Conservation (phyloP, 1,284 basidiomycete genomes). For the Cutaneotrichosporon spelunceum region DNA sequence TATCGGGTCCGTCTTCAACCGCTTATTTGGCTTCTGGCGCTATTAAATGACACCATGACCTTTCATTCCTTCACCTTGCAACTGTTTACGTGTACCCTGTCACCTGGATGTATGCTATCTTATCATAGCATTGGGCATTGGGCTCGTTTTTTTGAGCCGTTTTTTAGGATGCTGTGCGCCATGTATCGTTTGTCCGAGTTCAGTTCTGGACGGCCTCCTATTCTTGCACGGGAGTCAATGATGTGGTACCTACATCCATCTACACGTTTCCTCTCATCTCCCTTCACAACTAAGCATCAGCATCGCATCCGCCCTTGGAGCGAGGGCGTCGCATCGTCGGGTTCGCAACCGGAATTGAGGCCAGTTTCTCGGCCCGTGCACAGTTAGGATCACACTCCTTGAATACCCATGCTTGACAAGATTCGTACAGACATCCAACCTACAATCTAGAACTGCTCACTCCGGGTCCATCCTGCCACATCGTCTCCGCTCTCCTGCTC, state of each 20-base stretch:
- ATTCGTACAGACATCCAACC: not conserved
- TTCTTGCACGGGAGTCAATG: no score
- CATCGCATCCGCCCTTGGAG: no score
- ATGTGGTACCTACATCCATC: no score
- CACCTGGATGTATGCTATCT: not conserved
- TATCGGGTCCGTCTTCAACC: not conserved
- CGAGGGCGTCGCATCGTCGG: no score
- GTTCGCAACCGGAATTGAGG: not conserved
- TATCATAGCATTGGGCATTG: not conserved
- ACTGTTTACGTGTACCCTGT: not conserved
- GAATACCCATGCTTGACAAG: not conserved
- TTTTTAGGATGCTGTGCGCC: not conserved
- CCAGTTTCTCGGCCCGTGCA: not conserved
- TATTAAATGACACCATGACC: not conserved
- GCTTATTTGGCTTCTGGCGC: not conserved
- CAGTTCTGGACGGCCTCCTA: no score
- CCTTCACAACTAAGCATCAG: no score
- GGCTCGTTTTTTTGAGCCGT: no score
- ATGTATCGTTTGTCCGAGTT: not conserved
- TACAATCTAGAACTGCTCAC: conserved; percentile 32
- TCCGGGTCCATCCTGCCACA: conserved; percentile 34
- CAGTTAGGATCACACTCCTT: not conserved
- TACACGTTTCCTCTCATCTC: no score
- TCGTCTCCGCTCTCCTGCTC: conserved; percentile 39
- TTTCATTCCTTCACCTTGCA: not conserved